Percentiles rank a stretch among this genome's conserved stretches.
Conservation (phyloP, 2,329 filamentous ascomycete species). For the Epicoccum sorghinum region DNA sequence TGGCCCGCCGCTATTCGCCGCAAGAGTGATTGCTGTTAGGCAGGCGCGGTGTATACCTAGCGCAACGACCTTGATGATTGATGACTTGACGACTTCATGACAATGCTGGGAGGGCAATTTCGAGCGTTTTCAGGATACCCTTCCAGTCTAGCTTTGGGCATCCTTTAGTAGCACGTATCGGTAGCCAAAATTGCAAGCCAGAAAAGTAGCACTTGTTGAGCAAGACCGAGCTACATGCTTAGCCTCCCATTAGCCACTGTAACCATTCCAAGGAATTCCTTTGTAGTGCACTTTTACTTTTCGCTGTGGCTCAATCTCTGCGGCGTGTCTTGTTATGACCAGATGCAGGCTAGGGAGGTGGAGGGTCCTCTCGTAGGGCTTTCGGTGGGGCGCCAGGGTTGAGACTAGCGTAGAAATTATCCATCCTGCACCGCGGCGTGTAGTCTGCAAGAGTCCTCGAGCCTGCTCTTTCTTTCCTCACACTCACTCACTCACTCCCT, state of each 20-base stretch:
- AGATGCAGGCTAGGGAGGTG: constrained; percentile 12
- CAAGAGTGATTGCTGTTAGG: neutral
- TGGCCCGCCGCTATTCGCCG: constrained; percentile 11
- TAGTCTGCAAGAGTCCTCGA: constrained; percentile 14
- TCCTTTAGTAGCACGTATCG: constrained; percentile 4
- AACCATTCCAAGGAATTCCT: neutral
- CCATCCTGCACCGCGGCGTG: constrained; percentile 16
- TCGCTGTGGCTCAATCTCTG: constrained; percentile 8
- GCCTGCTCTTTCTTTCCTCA: constrained; percentile 7
- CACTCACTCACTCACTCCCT: constrained; percentile 16
- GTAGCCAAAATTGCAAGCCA: constrained; percentile 4
- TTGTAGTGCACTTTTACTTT: constrained; percentile 5
- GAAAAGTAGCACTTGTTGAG: neutral
- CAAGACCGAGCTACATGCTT: neutral
- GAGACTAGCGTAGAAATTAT: constrained; percentile 38
- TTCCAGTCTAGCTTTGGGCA: constrained; percentile 22
- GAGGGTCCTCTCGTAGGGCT: constrained; percentile 3
- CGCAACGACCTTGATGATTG: constrained; percentile 8
- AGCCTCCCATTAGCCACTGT: neutral
- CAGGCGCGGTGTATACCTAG: constrained; percentile 9
- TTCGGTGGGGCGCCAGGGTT: constrained; percentile 20
- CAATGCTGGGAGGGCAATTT: constrained; percentile 30
- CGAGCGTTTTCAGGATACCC: constrained; percentile 43
- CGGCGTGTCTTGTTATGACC: constrained; percentile 13
- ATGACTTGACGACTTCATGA: constrained; percentile 31